Base-by-base conservation (phyloP, 2,329 filamentous ascomycete species). In the Aspergillus viridinutans region DNA sequence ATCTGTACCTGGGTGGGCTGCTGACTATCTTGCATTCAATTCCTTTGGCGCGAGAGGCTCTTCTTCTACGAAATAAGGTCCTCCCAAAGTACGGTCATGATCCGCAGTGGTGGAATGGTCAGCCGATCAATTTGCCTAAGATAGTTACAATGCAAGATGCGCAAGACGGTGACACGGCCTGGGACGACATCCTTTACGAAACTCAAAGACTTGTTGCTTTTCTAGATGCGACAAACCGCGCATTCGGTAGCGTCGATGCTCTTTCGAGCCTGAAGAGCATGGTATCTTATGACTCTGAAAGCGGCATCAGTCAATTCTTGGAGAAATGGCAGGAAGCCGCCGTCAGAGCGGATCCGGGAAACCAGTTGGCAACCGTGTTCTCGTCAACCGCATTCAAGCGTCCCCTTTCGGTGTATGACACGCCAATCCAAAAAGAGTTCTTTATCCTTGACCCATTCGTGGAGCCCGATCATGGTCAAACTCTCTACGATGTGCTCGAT, bases 21-120 rank as follows among this genome's bases (percentile, higher is more conserved):
- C 65, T 88, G 47, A 85, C 83, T 4, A 85, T 88, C 57, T 76
- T 85, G n/a, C 83, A 85, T 64, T 77, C 80, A 21, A 85, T 87
- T 55, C 84, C 85, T 3, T 71, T 82, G 29, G 81, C 80, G 21
- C 78, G 84, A 55, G 83, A 86, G 65, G 80, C 81, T 8, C 74
- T 87, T 9, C 69, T 87, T 12, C 68, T 79, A 43, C 74, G 79
- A n/a, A 72, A 73, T 7, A 70, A 77, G 26, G 63, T 75, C 5
- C 69, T 78, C 25, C 66, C 71, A 2, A 75, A 81, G 56, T 87
- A 87, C 63, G 83, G 82, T 47, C 69, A 79, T 53, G 79, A 85
- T 57, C 62, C 75, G 1, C 80, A 84, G 10, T 88, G 85, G 85
- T 88, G 85, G 85, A 82, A 80, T 63, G 85, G 85, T 21, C 77